A percentile compares a stretch with the other conserved stretches of the same genome.
Evolutionary conservation across 805 yeast genomes (phyloP).

Genomic region (Ascoidea rubescens): DNA sequence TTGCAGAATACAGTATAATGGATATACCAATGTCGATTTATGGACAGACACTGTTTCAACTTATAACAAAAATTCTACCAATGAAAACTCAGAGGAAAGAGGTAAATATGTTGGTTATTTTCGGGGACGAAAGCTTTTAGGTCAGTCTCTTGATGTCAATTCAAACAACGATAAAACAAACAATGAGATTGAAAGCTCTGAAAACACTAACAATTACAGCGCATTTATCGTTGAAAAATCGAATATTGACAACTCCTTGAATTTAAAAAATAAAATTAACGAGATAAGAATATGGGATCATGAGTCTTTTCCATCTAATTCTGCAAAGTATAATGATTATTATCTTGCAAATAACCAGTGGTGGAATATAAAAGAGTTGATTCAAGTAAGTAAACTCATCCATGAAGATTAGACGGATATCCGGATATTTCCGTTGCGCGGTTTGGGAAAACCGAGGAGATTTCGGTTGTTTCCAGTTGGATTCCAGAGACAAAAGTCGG

Average conservation of each 20-base stretch:
- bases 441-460: neutral
- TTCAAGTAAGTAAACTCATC: conserved; percentile 4
- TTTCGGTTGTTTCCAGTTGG: neutral
- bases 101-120: conserved; percentile 2
- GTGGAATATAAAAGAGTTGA: conserved; percentile 9
- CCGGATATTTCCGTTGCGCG: too few relatives aligned
- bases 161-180: too few relatives aligned
- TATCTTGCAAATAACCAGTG: conserved; percentile 8
- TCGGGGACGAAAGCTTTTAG: conserved; percentile 8
- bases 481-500: neutral
- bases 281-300: conserved; percentile 10
- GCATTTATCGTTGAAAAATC: conserved; percentile 1
- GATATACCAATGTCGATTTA: conserved; percentile 1
- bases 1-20: conserved; percentile 2
- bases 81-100: conserved; percentile 9
- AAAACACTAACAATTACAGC: neutral
- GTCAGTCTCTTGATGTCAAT: conserved; percentile 3
- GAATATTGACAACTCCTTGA: neutral
- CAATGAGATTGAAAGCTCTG: too few relatives aligned
- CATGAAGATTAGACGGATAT: conserved; percentile 1
- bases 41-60: conserved; percentile 15
- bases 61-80: conserved; percentile 8
- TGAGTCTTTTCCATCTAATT: conserved; percentile 8
- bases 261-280: neutral
- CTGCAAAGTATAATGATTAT: neutral